These are phyloP conservation scores for Xylaria telfairii DNA, from an alignment of 495 filamentous ascomycete genomes.

Conservation along the genomic window DNA sequence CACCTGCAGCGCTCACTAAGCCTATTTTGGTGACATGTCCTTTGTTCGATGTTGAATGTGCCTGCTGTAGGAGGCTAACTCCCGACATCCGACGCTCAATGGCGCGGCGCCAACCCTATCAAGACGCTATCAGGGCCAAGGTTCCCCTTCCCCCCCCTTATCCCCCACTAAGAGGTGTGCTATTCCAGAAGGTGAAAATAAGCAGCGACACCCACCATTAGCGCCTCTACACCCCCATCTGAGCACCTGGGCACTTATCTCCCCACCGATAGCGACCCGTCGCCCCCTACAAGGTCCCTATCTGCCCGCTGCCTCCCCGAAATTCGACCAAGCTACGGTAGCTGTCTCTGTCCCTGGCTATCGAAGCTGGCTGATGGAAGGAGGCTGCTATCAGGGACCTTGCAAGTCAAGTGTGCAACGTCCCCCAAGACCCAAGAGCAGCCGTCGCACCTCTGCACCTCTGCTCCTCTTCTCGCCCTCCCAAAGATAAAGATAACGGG, in stretches of 20 bases:
- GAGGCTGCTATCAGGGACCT: conserved; percentile 9
- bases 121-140: conserved; percentile 2
- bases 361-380: neutral
- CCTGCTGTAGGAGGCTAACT: neutral
- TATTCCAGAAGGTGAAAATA: conserved; percentile 16
- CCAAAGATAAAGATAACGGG: conserved; percentile 12
- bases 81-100: conserved; percentile 17
- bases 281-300: conserved; percentile 1
- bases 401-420: neutral
- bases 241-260: neutral
- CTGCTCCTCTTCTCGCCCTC: neutral
- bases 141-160: neutral
- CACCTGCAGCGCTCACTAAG: neutral
- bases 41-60: neutral
- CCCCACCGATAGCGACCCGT: conserved; percentile 4
- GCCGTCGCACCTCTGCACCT: too few species aligned
- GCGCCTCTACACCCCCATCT: neutral
- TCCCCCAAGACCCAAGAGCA: neutral
- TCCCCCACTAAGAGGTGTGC: conserved; percentile 7
- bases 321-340: too few species aligned
- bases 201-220: conserved; percentile 3
- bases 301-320: neutral
- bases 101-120: neutral
- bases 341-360: neutral
- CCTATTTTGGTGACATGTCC: conserved; percentile 8